Evolutionary conservation across 1,139 yeast species (phyloP).

Genomic region (Candida neerlandica): DNA sequence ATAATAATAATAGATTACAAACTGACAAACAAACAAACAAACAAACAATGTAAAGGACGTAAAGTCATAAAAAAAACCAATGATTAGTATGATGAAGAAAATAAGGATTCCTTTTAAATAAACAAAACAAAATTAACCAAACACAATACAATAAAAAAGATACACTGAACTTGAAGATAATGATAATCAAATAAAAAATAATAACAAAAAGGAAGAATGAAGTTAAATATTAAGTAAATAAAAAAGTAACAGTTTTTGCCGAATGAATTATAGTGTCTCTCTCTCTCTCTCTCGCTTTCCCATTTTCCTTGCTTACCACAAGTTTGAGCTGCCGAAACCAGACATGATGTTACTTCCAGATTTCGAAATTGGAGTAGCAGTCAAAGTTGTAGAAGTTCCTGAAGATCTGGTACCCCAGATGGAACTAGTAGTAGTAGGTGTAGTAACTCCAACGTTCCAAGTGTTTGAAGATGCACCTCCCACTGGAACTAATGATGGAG

Average conservation of each 20-base stretch:
- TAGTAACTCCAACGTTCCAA: constrained; percentile 8
- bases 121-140: background rate
- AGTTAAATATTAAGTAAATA: background rate
- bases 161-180: constrained; percentile 1
- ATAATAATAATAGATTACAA: constrained; percentile 2
- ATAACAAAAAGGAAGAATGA: constrained; percentile 1
- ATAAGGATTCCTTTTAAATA: constrained; percentile 3
- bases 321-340: constrained; percentile 11
- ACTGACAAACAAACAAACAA: constrained; percentile 1
- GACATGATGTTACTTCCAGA: constrained; percentile 10
- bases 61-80: constrained; percentile 3
- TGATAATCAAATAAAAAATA: background rate
- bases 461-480: constrained; percentile 9
- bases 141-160: background rate
- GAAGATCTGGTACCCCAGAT: constrained; percentile 15
- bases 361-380: constrained; percentile 7
- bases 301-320: constrained; percentile 9
- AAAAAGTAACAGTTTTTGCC: background rate
- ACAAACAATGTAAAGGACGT: constrained; percentile 2
- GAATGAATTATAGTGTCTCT: background rate
- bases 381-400: constrained; percentile 10
- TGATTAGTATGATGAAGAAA: constrained; percentile 2
- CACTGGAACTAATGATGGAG: constrained; percentile 21
- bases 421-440: constrained; percentile 10
- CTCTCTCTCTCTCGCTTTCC: too few species aligned